These are phyloP conservation scores for Euphorbia peplus DNA, from an alignment of 345 rosid species.

Conservation along the genomic window DNA sequence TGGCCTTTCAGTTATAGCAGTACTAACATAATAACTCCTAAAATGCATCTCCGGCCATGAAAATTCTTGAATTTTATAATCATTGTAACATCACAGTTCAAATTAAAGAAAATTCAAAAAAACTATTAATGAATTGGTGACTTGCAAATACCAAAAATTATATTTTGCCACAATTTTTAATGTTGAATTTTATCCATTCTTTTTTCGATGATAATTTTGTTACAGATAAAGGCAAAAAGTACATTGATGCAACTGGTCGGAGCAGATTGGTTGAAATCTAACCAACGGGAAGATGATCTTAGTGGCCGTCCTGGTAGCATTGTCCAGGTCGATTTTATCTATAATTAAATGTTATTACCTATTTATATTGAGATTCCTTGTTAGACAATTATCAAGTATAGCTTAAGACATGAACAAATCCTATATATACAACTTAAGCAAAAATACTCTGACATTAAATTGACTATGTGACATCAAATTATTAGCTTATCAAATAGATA, in stretches of 20 bases:
- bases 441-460: no score
- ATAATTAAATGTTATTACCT: neutral
- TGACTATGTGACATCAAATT: no score
- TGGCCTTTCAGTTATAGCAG: no score
- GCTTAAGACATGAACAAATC: no score
- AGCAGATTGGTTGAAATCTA: constrained; percentile 91
- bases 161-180: neutral
- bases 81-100: no score
- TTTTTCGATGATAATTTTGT: neutral
- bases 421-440: neutral
- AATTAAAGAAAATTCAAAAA: no score
- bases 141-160: no score
- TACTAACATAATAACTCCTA: no score
- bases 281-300: constrained; percentile 68
- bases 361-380: neutral
- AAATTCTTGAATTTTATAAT: no score
- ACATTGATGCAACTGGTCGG: constrained; percentile 86
- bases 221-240: constrained; percentile 63
- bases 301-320: constrained; percentile 62
- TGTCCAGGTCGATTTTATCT: constrained; percentile 50
- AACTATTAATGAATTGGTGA: no score
- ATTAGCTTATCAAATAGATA: no score
- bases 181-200: neutral
- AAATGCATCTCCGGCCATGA: no score
- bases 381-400: neutral